These are phyloP conservation scores for Aspergillus brasiliensis DNA, from an alignment of 2,329 filamentous ascomycete species.

Conservation along the genomic window DNA sequence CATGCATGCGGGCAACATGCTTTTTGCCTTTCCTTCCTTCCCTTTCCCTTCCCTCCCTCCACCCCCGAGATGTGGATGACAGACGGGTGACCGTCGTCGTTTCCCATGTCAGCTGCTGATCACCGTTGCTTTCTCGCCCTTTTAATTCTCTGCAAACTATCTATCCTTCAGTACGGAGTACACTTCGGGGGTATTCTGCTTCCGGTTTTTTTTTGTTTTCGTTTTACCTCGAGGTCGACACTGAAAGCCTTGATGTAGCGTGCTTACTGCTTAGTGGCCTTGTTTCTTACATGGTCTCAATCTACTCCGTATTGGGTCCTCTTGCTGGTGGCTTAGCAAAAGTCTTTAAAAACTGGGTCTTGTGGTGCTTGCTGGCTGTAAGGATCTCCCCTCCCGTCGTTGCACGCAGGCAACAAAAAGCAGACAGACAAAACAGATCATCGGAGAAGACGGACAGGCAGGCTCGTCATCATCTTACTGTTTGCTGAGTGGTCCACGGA, in stretches of 20 bases:
- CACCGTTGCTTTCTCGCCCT: constrained; percentile 14
- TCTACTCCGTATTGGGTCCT: background rate
- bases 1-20: constrained; percentile 17
- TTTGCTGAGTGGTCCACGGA: constrained; percentile 11
- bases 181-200: background rate
- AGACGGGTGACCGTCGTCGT: constrained; percentile 9
- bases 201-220: background rate
- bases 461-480: background rate
- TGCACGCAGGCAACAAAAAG: constrained; percentile 5
- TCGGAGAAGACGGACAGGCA: background rate
- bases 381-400: constrained; percentile 3
- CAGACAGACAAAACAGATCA: constrained; percentile 12
- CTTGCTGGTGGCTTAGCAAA: background rate
- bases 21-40: constrained; percentile 13
- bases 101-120: constrained; percentile 9
- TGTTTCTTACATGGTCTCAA: background rate
- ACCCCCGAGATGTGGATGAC: constrained; percentile 4
- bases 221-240: background rate
- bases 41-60: constrained; percentile 7
- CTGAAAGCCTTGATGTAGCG: background rate
- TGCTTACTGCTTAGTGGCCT: background rate
- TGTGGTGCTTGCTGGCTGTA: background rate
- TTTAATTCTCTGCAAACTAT: background rate
- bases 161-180: background rate
- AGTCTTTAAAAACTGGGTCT: background rate